A percentile compares a stretch with the other conserved stretches of the same genome.
Conservation (phyloP, 306 rosid species). For the Cicer arietinum region DNA sequence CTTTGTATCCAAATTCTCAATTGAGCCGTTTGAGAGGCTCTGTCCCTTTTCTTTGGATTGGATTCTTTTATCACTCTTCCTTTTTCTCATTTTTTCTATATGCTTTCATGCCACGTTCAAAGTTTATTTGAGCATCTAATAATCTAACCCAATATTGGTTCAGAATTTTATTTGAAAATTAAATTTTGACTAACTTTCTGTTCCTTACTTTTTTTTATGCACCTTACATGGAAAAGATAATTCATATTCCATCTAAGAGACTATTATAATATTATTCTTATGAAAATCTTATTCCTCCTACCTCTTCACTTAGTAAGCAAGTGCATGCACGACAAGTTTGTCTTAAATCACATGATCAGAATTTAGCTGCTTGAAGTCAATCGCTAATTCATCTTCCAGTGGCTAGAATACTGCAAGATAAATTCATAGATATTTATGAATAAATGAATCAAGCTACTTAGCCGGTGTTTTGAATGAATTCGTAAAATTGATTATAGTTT, state of each 20-base stretch:
- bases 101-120: background rate
- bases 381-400: no score
- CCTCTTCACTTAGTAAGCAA: background rate
- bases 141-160: background rate
- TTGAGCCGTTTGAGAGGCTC: background rate
- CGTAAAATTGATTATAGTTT: no score
- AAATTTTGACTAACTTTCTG: background rate
- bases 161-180: conserved; percentile 8
- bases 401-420: no score
- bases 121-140: background rate
- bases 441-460: no score
- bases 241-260: conserved; percentile 13
- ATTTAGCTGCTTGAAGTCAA: no score
- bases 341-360: background rate
- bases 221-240: conserved; percentile 17
- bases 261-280: background rate
- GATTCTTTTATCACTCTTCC: conserved; percentile 5
- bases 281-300: background rate
- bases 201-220: background rate
- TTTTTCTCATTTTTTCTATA: background rate
- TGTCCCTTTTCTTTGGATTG: conserved; percentile 6
- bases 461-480: no score
- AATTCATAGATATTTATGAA: no score
- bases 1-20: conserved; percentile 17
- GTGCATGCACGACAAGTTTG: conserved; percentile 20